Conservation (phyloP, 352 stramenopile species). For the Pythium apleroticum region DNA sequence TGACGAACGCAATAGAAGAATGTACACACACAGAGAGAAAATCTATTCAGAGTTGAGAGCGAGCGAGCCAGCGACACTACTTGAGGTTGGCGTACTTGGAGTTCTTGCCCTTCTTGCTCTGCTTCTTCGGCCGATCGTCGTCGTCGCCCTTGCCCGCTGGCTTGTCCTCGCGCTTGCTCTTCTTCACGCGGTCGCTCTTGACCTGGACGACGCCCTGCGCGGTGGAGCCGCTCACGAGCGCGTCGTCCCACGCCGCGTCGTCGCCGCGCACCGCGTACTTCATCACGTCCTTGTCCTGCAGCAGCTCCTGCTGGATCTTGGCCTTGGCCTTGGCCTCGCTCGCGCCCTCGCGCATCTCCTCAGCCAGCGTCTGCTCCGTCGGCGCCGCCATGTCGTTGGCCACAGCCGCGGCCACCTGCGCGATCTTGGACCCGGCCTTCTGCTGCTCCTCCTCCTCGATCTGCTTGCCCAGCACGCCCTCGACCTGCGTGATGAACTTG, state of each 20-base stretch:
- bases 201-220: conserved; percentile 73
- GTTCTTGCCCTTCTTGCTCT: conserved; percentile 57
- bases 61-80: background rate
- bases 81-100: conserved; percentile 75
- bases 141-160: conserved; percentile 37
- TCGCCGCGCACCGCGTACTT: conserved; percentile 95
- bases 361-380: conserved; percentile 79
- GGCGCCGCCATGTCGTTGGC: conserved; percentile 77
- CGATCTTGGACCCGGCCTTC: conserved; percentile 43
- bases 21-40: background rate
- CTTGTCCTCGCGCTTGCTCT: conserved; percentile 46
- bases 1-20: conserved; percentile 4
- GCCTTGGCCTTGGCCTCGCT: conserved; percentile 79
- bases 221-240: conserved; percentile 41
- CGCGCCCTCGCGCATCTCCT: conserved; percentile 76
- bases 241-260: conserved; percentile 90
- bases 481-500: conserved; percentile 87
- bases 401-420: conserved; percentile 53
- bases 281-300: conserved; percentile 92
- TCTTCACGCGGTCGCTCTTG: conserved; percentile 67
- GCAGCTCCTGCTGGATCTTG: conserved; percentile 81
- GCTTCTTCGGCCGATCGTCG: conserved; percentile 44
- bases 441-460: conserved; percentile 81
- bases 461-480: conserved; percentile 79
- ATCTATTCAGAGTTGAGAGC: background rate